These are phyloP conservation scores for Pseudonitzschia multiseries DNA, from an alignment of 108 stramenopile species.

Conservation along the genomic window DNA sequence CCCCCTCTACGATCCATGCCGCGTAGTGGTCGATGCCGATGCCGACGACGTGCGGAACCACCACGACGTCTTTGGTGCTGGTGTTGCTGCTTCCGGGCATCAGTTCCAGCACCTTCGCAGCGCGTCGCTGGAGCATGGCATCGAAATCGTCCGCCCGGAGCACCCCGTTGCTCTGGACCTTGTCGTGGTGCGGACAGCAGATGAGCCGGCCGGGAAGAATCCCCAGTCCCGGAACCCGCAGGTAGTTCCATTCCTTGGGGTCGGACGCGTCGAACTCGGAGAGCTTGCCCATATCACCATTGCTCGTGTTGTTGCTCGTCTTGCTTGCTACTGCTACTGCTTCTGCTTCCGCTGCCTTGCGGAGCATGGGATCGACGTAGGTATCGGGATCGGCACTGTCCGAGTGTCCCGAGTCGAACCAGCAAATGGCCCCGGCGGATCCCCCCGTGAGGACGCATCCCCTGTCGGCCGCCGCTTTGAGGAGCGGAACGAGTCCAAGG, in stretches of 20 bases:
- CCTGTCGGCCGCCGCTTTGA: conserved; percentile 40
- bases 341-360: conserved; percentile 1
- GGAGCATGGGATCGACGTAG: conserved; percentile 26
- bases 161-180: conserved; percentile 71
- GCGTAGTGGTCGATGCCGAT: conserved; percentile 85
- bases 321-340: neutral
- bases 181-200: conserved; percentile 73
- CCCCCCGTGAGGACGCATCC: conserved; percentile 52
- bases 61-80: too few species aligned
- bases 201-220: conserved; percentile 54
- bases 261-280: neutral
- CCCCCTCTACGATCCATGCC: conserved; percentile 73
- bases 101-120: neutral
- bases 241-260: conserved; percentile 58
- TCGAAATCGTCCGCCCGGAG: conserved; percentile 66
- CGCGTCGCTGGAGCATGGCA: conserved; percentile 54
- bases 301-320: neutral
- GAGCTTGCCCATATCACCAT: neutral
- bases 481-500: conserved; percentile 51
- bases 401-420: conserved; percentile 82
- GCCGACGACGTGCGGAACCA: conserved; percentile 24
- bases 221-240: conserved; percentile 58
- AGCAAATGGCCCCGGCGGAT: conserved; percentile 85
- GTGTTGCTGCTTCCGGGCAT: too few species aligned
- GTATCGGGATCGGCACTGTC: conserved; percentile 59